Evolutionary conservation across 169 alveolate species (phyloP).

Genomic region (Babesia ovis): DNA sequence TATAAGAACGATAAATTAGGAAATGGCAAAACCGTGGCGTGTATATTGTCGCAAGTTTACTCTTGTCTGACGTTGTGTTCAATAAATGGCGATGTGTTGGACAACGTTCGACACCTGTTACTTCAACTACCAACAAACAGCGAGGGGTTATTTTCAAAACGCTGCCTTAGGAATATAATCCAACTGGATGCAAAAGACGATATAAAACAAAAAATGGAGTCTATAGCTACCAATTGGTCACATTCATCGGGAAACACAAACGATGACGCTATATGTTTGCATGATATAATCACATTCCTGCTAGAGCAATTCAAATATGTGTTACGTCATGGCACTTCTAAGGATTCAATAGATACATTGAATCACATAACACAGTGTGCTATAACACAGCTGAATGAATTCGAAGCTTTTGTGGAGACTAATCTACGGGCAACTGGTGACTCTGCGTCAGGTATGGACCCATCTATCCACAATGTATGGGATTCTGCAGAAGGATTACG

Average conservation of each 20-base stretch:
- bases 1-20: background rate
- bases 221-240: background rate
- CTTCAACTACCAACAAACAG: background rate
- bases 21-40: background rate
- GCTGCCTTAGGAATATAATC: background rate
- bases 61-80: background rate
- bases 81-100: background rate
- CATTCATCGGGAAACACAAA: background rate
- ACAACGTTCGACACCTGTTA: background rate
- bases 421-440: background rate
- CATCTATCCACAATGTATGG: slow-evolving; percentile 34
- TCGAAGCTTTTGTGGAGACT: background rate
- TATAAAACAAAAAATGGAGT: background rate
- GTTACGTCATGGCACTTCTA: too few relatives aligned
- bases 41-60: background rate
- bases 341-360: too few relatives aligned
- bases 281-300: too few relatives aligned
- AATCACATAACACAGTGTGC: too few relatives aligned
- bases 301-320: too few relatives aligned
- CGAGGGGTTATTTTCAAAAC: background rate
- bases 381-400: background rate
- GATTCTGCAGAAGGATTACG: slow-evolving; percentile 16
- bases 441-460: background rate
- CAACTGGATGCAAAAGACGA: background rate
- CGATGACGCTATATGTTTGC: background rate